Base-by-base conservation (phyloP, 1,284 basidiomycete species). In the Apiotrichum gracile region DNA sequence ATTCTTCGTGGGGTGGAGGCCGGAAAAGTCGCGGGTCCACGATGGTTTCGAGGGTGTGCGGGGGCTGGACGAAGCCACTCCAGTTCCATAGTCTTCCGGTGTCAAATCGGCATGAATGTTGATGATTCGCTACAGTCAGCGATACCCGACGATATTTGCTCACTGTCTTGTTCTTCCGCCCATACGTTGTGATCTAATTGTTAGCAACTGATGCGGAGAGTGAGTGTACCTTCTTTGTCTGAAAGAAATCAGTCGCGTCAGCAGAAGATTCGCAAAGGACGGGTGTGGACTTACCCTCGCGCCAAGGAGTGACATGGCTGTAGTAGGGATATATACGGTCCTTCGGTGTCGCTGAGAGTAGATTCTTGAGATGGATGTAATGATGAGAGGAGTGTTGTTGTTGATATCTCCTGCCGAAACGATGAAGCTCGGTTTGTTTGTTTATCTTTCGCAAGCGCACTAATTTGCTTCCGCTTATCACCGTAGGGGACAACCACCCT, bases 101-200 rank as follows among this genome's bases (percentile, higher is more conserved):
- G 56, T 51, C 26, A 65, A 39, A 51, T 73, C 69, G 19, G 47
- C 35, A 44, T 66, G 68, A 14, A 73, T 52, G 2, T 68, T 57
- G 47, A 71, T 69, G 60, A 73, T 64, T 52, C 65, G 61, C 65
- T 70, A 44, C 39, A 26, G 22, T 25, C 12, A 26, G 16, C 17
- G 40, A 37, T n/a, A 49, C 38, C 17, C 45, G n/a, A 21, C 14
- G 31, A 45, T 37, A 24, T 22, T 22, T 8, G 19, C 43, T 33
- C 22, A 25, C 24, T 22, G 17, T 27, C 25, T 25, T 19, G 24
- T 67, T 66, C 48, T 66, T 68, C 29, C 60, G 61, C 22, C 73
- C 74, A 48, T 76, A 76, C 6, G 70, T 69, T 9, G 62, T 71
- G 57, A 76, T 70, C 66, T 73, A 54, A n/a, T 19, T 22, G 46